These are phyloP conservation scores for Balamuthia mandrillaris DNA, from an alignment of 208 protist species.

Conservation along the genomic window DNA sequence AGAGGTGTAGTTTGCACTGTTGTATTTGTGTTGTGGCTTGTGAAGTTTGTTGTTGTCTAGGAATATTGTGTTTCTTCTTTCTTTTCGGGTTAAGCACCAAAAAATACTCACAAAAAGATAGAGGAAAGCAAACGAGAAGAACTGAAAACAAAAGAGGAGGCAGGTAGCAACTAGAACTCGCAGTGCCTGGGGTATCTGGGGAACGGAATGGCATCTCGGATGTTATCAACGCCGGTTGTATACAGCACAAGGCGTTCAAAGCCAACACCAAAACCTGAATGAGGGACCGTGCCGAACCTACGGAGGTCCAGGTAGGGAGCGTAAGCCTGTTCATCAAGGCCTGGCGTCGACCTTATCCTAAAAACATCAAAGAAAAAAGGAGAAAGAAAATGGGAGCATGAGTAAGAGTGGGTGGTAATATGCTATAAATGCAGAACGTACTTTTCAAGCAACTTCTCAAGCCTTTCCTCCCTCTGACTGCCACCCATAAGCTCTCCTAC, in stretches of 20 bases:
- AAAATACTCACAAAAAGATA: no score
- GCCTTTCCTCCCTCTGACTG: slow-evolving; percentile 57
- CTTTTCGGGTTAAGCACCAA: no score
- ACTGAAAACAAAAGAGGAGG: no score
- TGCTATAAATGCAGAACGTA: no score
- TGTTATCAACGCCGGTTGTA: slow-evolving; percentile 59
- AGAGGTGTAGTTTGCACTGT: no score
- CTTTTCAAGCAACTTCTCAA: background rate
- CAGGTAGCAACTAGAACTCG: no score
- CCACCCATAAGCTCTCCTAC: slow-evolving; percentile 81
- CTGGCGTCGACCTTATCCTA: background rate
- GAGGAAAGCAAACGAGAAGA: no score
- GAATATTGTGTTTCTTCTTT: no score
- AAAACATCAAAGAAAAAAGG: background rate
- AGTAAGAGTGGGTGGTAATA: background rate
- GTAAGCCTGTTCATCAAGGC: slow-evolving; percentile 4
- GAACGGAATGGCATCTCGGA: slow-evolving; percentile 66
- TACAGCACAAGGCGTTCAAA: slow-evolving; percentile 65
- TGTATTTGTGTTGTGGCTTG: no score
- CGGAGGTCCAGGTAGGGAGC: slow-evolving; percentile 71
- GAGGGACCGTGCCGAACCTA: slow-evolving; percentile 66
- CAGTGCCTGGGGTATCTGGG: slow-evolving; percentile 47
- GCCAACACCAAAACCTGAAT: slow-evolving; percentile 74
- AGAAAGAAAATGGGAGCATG: background rate
- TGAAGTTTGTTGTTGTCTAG: no score